Percentiles rank a stretch among this genome's conserved stretches.
phyloP scores from a whole-genome alignment of 1,139 yeast species.

The Ogataea hybrid region DNA sequence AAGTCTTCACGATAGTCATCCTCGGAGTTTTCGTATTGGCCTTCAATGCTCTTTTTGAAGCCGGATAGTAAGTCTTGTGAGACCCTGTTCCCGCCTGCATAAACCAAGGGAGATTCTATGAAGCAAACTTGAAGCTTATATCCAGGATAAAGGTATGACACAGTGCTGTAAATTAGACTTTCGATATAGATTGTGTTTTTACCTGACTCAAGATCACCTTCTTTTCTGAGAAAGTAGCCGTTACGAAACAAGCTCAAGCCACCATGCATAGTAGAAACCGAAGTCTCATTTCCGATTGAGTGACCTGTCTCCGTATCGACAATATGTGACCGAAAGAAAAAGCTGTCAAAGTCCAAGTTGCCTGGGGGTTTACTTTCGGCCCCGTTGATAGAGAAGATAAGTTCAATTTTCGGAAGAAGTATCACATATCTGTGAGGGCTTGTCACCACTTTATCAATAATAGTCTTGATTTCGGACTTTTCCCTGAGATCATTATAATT shows the following conservation, averaged over 20 bases:
- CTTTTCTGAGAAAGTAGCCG: conserved; percentile 29
- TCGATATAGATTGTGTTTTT: conserved; percentile 35
- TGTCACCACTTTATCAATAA: conserved; percentile 41
- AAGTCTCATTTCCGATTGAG: too few species aligned
- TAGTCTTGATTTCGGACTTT: conserved; percentile 47
- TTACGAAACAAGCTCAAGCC: background rate
- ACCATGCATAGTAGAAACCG: background rate
- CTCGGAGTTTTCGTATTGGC: background rate
- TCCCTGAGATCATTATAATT: too few species aligned
- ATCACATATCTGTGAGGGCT: conserved; percentile 51
- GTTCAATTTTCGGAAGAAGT: conserved; percentile 45
- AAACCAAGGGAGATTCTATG: conserved; percentile 39
- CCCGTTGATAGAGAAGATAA: too few species aligned
- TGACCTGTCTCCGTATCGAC: conserved; percentile 16
- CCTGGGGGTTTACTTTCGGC: too few species aligned
- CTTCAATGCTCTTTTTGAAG: too few species aligned
- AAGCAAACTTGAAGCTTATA: conserved; percentile 49
- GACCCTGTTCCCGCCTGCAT: too few species aligned
- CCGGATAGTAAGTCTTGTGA: too few species aligned
- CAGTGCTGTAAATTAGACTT: conserved; percentile 26
- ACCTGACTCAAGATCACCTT: background rate
- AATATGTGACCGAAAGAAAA: conserved; percentile 71
- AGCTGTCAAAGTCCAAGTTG: conserved; percentile 54
- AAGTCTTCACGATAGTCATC: too few species aligned
- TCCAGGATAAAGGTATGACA: conserved; percentile 42